Base-by-base conservation (phyloP, 768 basidiomycete genomes). In the Coprinopsis strossmayeri region DNA sequence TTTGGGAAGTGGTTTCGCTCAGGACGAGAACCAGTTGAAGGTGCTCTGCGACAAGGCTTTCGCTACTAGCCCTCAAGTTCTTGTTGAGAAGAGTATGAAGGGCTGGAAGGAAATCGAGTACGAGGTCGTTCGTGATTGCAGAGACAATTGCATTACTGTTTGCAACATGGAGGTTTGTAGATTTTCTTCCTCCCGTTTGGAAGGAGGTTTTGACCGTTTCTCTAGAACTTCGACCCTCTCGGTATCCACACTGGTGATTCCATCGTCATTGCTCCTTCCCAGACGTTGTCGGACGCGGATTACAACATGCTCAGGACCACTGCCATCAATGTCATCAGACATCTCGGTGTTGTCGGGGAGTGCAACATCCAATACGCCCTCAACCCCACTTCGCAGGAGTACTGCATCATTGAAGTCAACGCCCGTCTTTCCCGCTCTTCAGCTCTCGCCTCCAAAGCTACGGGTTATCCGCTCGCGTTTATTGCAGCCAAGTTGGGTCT, bases 51-150 rank as follows among this genome's bases (percentile, higher is more conserved):
- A 74, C 56, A 96, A 94, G 70, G 95, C 96, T 9, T 98, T 99
- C 61, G 94, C 95, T 38, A 97, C 92, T 12, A 93, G 91, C 58
- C 93, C 95, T 37, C 96, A 98, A 68, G 94, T 99, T 0, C 75
- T 99, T n/a, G 92, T 99, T 13, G 96, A 99, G 75, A 94, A 84
- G 76, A 93, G 90, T 59, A 98, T 98, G 95, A 98, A 98, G 70
- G 95, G 95, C 2, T 99, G 95, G 95, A 98, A 99, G 70, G 95
- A 99, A 73, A 95, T 99, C 56, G 95, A 99, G 71, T 99, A 99
- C 58, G 95, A 99, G 63, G 95, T 99, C 43, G 95, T 98, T 10
- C 78, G 95, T 51, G 95, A 99, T 67, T 97, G 93, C 70, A 77
- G 90, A 53, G 91, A 98, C 63, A 99, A 99, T 64, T 98, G 95